A percentile compares a stretch with the other conserved stretches of the same genome.
phyloP scores from a whole-genome alignment of 257 asterid genomes.

The Plantago major region DNA sequence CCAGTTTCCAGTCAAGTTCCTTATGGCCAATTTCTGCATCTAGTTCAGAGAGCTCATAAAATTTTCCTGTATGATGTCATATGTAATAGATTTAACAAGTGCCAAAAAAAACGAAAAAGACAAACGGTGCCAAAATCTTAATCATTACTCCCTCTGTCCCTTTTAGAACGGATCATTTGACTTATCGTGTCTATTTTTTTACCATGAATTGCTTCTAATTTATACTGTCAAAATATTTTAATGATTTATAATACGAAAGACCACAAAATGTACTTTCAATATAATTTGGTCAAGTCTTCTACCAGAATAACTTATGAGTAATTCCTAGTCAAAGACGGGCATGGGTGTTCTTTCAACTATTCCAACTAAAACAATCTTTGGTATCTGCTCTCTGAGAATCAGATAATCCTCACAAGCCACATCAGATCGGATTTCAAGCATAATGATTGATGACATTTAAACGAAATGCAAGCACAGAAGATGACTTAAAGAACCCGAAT shows the following conservation, averaged over 20 bases:
- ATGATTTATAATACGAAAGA: too few relatives aligned
- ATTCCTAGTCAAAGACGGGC: neutral
- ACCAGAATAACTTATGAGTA: too few relatives aligned
- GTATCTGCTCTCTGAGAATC: conserved; percentile 19
- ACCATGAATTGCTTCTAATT: too few relatives aligned
- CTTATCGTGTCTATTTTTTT: too few relatives aligned
- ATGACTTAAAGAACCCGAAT: conserved; percentile 15
- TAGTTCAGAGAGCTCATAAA: conserved; percentile 88
- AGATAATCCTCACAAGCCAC: conserved; percentile 8
- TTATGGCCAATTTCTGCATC: conserved; percentile 99
- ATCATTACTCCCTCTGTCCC: too few relatives aligned
- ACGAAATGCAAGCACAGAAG: conserved; percentile 8
- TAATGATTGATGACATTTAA: neutral
- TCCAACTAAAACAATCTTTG: neutral
- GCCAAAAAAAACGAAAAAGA: neutral
- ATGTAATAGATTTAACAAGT: conserved; percentile 10
- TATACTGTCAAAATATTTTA: too few relatives aligned
- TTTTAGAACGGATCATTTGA: too few relatives aligned
- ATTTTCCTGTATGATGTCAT: conserved; percentile 56
- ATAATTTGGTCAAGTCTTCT: too few relatives aligned
- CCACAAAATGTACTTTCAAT: too few relatives aligned
- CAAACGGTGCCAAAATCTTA: neutral
- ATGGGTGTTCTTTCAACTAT: conserved; percentile 3
- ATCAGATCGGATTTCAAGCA: conserved; percentile 7
- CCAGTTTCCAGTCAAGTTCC: conserved; percentile 95